Percentiles rank a stretch among this genome's conserved stretches.
These are phyloP conservation scores for Fraxinus floribunda DNA, from an alignment of 305 asterid species.

Conservation along the genomic window DNA sequence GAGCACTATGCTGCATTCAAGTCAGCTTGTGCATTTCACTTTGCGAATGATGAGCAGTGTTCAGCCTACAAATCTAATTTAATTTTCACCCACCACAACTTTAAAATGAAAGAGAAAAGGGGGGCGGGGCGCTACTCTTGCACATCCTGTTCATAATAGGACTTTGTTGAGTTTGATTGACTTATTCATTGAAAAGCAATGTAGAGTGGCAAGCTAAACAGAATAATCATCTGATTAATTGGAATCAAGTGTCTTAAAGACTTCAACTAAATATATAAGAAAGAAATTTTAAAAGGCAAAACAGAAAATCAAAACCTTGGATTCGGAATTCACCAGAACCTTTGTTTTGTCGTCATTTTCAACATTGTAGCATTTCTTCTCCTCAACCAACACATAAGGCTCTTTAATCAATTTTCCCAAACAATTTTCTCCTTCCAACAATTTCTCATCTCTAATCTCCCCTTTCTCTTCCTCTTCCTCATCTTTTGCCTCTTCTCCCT, in stretches of 20 bases:
- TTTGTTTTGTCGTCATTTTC: constrained; percentile 22
- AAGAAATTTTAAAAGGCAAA: not conserved
- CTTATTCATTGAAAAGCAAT: not conserved
- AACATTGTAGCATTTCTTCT: constrained; percentile 32
- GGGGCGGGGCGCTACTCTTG: not conserved
- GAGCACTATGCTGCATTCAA: not conserved
- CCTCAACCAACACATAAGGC: constrained; percentile 34
- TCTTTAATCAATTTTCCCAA: constrained; percentile 36
- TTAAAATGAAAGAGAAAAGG: not conserved
- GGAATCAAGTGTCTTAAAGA: not conserved
- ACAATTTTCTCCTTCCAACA: constrained; percentile 21
- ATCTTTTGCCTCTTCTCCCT: constrained; percentile 29
- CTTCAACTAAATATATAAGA: not conserved
- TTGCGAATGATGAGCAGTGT: not conserved
- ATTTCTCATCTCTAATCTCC: constrained; percentile 17
- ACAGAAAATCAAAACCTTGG: constrained; percentile 36
- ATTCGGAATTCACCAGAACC: constrained; percentile 26
- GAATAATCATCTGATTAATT: constrained; percentile 15
- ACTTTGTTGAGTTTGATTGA: not conserved
- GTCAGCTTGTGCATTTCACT: not conserved
- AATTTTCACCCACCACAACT: not conserved
- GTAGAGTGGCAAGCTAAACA: not conserved
- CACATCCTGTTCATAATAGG: not conserved
- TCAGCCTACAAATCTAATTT: not conserved
- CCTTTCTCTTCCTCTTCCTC: constrained; percentile 18